Evolutionary conservation across 2,329 filamentous ascomycete species (phyloP).

Genomic region (Aspergillus sp.): DNA sequence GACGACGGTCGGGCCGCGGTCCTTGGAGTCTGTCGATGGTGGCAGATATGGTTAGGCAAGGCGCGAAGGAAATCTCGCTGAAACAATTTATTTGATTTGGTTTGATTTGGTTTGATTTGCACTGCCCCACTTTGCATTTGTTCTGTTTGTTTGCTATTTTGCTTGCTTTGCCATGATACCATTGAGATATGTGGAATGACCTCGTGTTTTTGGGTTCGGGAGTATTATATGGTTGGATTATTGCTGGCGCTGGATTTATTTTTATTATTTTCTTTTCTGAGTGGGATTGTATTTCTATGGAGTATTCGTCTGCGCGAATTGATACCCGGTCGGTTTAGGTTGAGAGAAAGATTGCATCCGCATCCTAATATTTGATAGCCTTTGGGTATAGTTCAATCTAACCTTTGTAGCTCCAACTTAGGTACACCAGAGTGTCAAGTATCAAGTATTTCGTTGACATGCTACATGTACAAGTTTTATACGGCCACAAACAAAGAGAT

Average conservation of each 20-base stretch:
- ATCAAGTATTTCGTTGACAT: no score
- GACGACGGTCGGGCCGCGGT: conserved; percentile 57
- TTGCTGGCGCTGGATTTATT: background rate
- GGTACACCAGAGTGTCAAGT: no score
- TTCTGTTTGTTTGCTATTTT: conserved; percentile 5
- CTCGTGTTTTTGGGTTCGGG: background rate
- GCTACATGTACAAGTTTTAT: no score
- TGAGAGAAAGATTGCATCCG: no score
- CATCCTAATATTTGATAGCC: no score
- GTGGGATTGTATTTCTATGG: no score
- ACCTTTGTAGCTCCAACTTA: no score
- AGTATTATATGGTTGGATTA: background rate
- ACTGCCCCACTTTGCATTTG: conserved; percentile 6
- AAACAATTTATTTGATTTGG: background rate
- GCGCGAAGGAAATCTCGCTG: conserved; percentile 17
- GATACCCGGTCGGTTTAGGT: no score
- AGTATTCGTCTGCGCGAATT: no score
- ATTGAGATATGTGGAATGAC: conserved; percentile 21
- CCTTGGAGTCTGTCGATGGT: conserved; percentile 52
- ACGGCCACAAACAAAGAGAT: no score
- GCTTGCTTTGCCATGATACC: conserved; percentile 20
- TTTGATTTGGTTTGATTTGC: background rate
- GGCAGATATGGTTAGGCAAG: conserved; percentile 51
- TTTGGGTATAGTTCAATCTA: no score
- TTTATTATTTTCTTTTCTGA: no score